phyloP scores from a whole-genome alignment of 2,329 filamentous ascomycete genomes.

The Chaetomium strumarium region DNA sequence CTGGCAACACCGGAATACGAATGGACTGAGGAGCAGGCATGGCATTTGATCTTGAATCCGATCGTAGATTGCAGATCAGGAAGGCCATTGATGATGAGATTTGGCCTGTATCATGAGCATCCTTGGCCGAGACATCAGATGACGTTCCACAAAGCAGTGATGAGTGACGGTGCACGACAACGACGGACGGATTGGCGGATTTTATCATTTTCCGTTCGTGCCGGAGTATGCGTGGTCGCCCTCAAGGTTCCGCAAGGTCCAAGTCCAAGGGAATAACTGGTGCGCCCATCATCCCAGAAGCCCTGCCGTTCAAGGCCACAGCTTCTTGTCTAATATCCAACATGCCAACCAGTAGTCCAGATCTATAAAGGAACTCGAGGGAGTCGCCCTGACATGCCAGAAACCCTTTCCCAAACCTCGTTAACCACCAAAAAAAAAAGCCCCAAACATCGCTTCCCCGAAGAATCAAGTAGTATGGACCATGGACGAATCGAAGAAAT shows the following conservation, averaged over 20 bases:
- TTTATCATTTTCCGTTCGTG: slow-evolving; percentile 15
- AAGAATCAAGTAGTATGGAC: slow-evolving; percentile 16
- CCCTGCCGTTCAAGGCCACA: background rate
- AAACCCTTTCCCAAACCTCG: slow-evolving; percentile 6
- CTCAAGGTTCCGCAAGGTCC: slow-evolving; percentile 8
- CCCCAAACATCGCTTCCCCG: slow-evolving; percentile 27
- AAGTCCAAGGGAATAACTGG: slow-evolving; percentile 6
- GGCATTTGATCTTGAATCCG: background rate
- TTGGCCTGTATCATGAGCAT: too few relatives aligned
- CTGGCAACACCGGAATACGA: too few relatives aligned
- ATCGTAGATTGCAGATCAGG: too few relatives aligned
- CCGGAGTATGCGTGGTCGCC: slow-evolving; percentile 14
- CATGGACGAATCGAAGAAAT: slow-evolving; percentile 12
- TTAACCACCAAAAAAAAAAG: slow-evolving; percentile 10
- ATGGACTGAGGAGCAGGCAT: background rate
- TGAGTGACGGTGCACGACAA: background rate
- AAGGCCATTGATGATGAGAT: too few relatives aligned
- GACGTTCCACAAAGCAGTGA: background rate
- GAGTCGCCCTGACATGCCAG: slow-evolving; percentile 10
- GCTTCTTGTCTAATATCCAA: slow-evolving; percentile 17
- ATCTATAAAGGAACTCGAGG: background rate
- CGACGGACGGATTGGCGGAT: background rate
- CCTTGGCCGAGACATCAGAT: background rate
- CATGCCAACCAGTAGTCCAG: slow-evolving; percentile 22
- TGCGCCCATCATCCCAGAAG: slow-evolving; percentile 7